These are phyloP conservation scores for Capsella rubella DNA, from an alignment of 441 rosid genomes.

Conservation along the genomic window DNA sequence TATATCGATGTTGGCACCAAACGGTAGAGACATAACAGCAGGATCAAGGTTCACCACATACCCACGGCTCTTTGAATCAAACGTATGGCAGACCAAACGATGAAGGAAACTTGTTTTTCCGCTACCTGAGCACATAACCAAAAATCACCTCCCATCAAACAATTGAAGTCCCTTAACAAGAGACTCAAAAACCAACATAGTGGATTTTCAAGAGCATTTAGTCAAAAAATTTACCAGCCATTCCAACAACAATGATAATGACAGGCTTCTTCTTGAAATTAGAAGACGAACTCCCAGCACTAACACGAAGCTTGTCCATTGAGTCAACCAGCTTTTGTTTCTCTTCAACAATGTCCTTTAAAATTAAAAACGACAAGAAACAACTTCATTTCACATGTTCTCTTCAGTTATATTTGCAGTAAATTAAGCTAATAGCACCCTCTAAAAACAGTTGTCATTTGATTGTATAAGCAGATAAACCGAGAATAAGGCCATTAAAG, in stretches of 20 bases:
- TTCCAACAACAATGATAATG: slow-evolving; percentile 85
- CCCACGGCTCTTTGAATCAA: slow-evolving; percentile 77
- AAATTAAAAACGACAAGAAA: slow-evolving; percentile 20
- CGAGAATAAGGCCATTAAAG: not conserved
- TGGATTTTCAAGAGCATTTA: not conserved
- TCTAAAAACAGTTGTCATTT: not conserved
- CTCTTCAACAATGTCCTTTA: slow-evolving; percentile 51
- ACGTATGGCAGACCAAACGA: slow-evolving; percentile 85
- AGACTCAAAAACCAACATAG: slow-evolving; percentile 3
- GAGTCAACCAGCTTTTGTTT: slow-evolving; percentile 65
- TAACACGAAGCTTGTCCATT: slow-evolving; percentile 67
- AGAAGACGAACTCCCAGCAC: slow-evolving; percentile 49
- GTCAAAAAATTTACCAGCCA: slow-evolving; percentile 69
- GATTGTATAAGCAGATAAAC: not conserved
- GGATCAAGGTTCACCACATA: slow-evolving; percentile 97
- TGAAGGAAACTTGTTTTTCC: slow-evolving; percentile 96
- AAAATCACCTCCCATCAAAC: slow-evolving; percentile 22
- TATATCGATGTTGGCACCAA: slow-evolving; percentile 92
- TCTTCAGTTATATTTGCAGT: no score
- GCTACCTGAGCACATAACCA: slow-evolving; percentile 58
- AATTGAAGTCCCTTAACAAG: not conserved
- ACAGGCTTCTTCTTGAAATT: slow-evolving; percentile 87
- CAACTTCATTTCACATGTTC: not conserved
- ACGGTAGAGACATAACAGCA: slow-evolving; percentile 92
- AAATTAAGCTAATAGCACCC: no score